Percentiles rank a stretch among this genome's conserved stretches.
Conservation (phyloP, 2,329 filamentous ascomycete species). For the Fusarium robinianum region DNA sequence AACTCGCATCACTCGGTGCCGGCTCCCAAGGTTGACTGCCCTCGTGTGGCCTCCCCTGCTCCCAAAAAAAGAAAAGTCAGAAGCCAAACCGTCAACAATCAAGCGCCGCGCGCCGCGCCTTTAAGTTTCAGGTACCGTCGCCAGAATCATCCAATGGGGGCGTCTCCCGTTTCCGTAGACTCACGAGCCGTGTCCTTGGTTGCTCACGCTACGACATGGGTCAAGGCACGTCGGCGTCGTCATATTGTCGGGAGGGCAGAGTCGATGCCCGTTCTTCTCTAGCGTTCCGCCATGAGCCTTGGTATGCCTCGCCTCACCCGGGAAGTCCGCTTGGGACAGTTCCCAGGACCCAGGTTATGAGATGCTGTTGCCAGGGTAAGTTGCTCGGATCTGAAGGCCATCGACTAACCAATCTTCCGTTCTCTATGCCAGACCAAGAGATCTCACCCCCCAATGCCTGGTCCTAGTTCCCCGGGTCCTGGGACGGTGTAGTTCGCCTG, state of each 20-base stretch:
- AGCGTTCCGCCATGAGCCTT: constrained; percentile 4
- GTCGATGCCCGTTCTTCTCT: constrained; percentile 10
- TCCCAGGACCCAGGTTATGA: constrained; percentile 6
- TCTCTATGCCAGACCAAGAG: constrained; percentile 10
- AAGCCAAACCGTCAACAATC: constrained; percentile 23
- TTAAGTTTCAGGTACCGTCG: constrained; percentile 34
- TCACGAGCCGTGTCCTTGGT: constrained; percentile 21
- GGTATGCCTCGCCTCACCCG: too few relatives aligned
- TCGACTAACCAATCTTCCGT: too few relatives aligned
- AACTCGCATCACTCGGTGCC: too few relatives aligned
- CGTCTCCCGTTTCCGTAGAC: constrained; percentile 27
- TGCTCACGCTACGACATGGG: constrained; percentile 23
- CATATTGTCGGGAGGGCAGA: constrained; percentile 16
- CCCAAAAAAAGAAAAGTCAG: constrained; percentile 7
- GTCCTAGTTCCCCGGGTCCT: constrained; percentile 7
- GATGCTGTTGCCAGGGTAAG: constrained; percentile 7
- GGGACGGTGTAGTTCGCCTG: constrained; percentile 5
- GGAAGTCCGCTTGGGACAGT: too few relatives aligned
- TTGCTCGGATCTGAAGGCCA: constrained; percentile 13
- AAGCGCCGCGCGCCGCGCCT: constrained; percentile 31
- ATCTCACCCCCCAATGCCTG: constrained; percentile 19
- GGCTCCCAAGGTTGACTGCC: neutral
- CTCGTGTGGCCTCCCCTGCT: constrained; percentile 1
- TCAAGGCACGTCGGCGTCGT: constrained; percentile 13
- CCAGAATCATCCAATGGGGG: constrained; percentile 28